A percentile compares a stretch with the other conserved stretches of the same genome.
Conservation (phyloP, 495 filamentous ascomycete species). For the Tuber melanosporum region DNA sequence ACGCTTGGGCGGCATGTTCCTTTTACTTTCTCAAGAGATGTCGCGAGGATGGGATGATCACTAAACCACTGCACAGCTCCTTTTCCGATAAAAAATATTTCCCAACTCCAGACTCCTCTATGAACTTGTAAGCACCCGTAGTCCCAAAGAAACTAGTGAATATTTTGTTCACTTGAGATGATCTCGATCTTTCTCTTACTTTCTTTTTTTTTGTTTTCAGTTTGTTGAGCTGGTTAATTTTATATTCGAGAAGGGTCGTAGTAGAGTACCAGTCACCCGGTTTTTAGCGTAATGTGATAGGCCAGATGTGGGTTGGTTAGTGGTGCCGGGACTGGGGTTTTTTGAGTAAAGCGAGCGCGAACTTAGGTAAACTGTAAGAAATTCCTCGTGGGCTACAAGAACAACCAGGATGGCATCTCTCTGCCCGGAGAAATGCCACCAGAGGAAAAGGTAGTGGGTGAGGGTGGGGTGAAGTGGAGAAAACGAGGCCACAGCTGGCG, state of each 20-base stretch:
- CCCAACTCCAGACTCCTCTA: constrained; percentile 18
- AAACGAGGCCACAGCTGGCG: constrained; percentile 22
- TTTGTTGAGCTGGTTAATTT: neutral
- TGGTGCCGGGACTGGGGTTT: constrained; percentile 27
- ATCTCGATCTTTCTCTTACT: constrained; percentile 10
- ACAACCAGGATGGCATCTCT: constrained; percentile 29
- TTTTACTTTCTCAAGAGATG: constrained; percentile 1
- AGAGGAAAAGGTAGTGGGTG: constrained; percentile 23
- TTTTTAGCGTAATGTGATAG: neutral
- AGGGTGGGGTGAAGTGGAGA: constrained; percentile 23
- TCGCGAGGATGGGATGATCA: constrained; percentile 22
- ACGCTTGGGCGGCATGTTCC: constrained; percentile 37
- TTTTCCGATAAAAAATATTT: constrained; percentile 13
- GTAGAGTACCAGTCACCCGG: neutral
- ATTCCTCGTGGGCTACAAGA: constrained; percentile 11
- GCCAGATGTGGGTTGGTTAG: constrained; percentile 18
- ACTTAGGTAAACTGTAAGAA: constrained; percentile 13
- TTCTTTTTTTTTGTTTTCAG: neutral
- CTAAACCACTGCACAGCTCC: constrained; percentile 18
- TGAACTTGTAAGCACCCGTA: constrained; percentile 8
- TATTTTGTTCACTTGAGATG: constrained; percentile 16
- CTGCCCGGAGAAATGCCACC: constrained; percentile 31
- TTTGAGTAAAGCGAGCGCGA: constrained; percentile 28
- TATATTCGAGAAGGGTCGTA: neutral
- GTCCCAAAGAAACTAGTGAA: constrained; percentile 18